These are phyloP conservation scores for Ceratocystis papillata DNA, from an alignment of 2,329 filamentous ascomycete species.

Conservation along the genomic window DNA sequence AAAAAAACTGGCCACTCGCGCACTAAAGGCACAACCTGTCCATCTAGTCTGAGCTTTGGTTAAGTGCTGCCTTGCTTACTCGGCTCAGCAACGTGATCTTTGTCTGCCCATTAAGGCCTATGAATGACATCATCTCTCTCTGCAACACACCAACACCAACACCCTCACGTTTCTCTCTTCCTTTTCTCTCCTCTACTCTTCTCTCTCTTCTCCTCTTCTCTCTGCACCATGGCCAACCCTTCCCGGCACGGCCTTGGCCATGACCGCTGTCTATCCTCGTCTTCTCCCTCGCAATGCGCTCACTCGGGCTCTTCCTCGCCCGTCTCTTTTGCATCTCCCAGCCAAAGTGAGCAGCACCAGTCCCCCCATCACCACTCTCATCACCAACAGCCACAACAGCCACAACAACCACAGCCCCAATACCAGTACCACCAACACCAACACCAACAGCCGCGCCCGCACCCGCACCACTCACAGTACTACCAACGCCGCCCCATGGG, in stretches of 20 bases:
- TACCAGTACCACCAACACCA: no score
- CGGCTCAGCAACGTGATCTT: background rate
- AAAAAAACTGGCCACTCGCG: no score
- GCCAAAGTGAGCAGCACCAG: background rate
- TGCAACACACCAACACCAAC: background rate
- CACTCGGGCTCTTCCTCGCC: slow-evolving; percentile 8
- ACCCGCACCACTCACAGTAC: background rate
- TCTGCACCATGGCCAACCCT: slow-evolving; percentile 14
- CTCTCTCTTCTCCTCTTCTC: background rate
- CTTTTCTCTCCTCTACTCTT: no score
- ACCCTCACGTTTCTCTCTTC: background rate
- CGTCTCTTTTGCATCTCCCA: background rate
- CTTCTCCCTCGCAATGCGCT: slow-evolving; percentile 3
- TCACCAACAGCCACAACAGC: no score
- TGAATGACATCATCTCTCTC: slow-evolving; percentile 1
- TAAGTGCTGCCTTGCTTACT: background rate
- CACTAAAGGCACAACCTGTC: no score
- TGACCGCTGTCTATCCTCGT: slow-evolving; percentile 14
- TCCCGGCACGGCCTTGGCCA: background rate
- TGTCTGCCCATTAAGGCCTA: background rate
- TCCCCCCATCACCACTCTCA: background rate
- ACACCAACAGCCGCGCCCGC: background rate
- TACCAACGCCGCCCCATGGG: background rate
- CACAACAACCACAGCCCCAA: background rate
- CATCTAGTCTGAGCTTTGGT: background rate